Evolutionary conservation across 2,329 filamentous ascomycete species (phyloP), one percentile per base, ranked within the genome.

Genomic region (Penicillium italicum): DNA sequence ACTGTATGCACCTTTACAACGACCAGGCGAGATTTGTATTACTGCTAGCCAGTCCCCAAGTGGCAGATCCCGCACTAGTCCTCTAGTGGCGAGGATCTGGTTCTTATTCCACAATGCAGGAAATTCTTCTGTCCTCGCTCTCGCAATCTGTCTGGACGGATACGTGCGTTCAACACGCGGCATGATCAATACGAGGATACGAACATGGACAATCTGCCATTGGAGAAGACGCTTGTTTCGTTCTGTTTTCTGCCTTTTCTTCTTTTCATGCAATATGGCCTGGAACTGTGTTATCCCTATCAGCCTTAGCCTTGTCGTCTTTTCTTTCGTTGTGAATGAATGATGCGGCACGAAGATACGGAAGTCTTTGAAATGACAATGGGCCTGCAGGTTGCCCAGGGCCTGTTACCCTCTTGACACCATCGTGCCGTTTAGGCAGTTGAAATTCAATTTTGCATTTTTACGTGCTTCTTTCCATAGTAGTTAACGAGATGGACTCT

Each of bases 111-210:
- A 43, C 11, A 24, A 40, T 44, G 24, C 18, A 51, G 47, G 49
- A 44, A 38, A 36, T 53, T 38, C 44, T 28, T 37, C n/a, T 20
- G 46, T 43, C 26, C 26, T 42, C 30, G 31, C 46, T 55, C 28
- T 34, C 38, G 45, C 31, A 18, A 14, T 50, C 38, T 42, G 24
- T 40, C 34, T 55, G 24, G 33, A 56, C 50, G 26, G 28, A 18
- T 37, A 48, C 58, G 55, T 46, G 48, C 59, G 58, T 65, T 65
- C 62, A 64, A 64, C 55, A 63, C 60, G 53, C 53, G 37, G 46
- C 54, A 55, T 52, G 52, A 43, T 50, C 34, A 38, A 52, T 34
- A 41, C 31, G 53, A 45, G 47, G 53, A 51, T 42, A 28, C 40
- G 33, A 20, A 43, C 33, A 38, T 24, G 20, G 26, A 28, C 22